These are phyloP conservation scores for Candida germanica DNA, from an alignment of 805 yeast genomes.

Conservation along the genomic window DNA sequence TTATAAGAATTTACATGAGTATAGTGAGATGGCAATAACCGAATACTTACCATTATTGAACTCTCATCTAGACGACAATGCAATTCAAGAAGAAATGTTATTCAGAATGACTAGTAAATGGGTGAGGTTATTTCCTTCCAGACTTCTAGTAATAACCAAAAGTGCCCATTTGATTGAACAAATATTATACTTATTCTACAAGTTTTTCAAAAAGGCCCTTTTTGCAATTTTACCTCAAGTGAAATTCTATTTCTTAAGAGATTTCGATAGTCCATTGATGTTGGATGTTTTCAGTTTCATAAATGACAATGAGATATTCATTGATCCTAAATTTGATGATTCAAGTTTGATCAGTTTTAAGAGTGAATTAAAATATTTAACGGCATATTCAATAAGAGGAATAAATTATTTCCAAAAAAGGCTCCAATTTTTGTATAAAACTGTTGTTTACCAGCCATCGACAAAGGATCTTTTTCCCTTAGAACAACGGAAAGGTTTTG, in stretches of 20 bases:
- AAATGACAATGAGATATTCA: conserved; percentile 23
- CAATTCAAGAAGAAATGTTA: conserved; percentile 29
- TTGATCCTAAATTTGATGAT: conserved; percentile 16
- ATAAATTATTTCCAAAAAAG: conserved; percentile 28
- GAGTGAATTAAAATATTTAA: conserved; percentile 17
- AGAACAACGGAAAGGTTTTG: conserved; percentile 25
- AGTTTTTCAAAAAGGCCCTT: conserved; percentile 30
- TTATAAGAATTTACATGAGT: conserved; percentile 22
- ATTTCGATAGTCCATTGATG: conserved; percentile 41
- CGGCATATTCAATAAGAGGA: conserved; percentile 32
- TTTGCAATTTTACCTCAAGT: conserved; percentile 38
- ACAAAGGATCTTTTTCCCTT: conserved; percentile 21
- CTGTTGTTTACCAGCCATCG: conserved; percentile 22
- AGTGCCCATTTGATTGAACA: conserved; percentile 30
- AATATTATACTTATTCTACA: conserved; percentile 30
- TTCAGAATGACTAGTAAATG: conserved; percentile 34
- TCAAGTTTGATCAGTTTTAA: conserved; percentile 16
- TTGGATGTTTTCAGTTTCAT: conserved; percentile 28
- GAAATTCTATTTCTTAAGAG: conserved; percentile 37
- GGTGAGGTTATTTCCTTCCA: conserved; percentile 33
- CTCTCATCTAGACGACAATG: conserved; percentile 21
- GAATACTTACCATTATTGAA: conserved; percentile 26
- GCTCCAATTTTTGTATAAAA: conserved; percentile 25
- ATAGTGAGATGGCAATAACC: conserved; percentile 22
- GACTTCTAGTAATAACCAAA: conserved; percentile 20